Evolutionary conservation across 257 asterid species (phyloP).

Genomic region (Primulina eburnea): DNA sequence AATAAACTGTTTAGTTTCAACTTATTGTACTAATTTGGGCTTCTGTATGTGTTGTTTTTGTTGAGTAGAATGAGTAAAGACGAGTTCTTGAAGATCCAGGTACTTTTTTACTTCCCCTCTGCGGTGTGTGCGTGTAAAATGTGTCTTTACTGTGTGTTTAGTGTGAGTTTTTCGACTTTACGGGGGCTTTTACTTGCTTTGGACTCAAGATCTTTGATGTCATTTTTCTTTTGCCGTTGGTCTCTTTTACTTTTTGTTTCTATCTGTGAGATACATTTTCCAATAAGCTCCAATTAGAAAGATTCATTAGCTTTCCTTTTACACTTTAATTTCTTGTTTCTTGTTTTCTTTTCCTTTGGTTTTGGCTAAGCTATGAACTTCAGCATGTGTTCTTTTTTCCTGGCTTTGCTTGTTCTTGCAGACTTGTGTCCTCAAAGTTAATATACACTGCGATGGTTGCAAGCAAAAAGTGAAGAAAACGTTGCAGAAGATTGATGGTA

Average conservation of each 20-base stretch:
- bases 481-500: constrained; percentile 29
- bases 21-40: constrained; percentile 18
- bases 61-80: constrained; percentile 45
- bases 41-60: constrained; percentile 20
- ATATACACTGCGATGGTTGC: constrained; percentile 31
- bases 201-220: constrained; percentile 24
- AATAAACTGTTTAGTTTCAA: constrained; percentile 13
- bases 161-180: constrained; percentile 20
- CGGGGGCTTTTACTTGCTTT: not conserved
- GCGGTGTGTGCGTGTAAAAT: constrained; percentile 22
- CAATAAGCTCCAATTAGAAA: too few species aligned
- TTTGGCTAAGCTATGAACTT: not conserved
- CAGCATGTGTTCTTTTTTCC: constrained; percentile 1
- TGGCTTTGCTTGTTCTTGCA: constrained; percentile 21
- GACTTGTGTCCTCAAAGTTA: constrained; percentile 31
- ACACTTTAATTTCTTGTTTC: not conserved
- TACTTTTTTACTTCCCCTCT: constrained; percentile 22
- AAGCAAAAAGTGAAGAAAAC: constrained; percentile 29
- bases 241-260: not conserved
- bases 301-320: too few species aligned
- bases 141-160: constrained; percentile 1
- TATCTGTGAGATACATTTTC: too few species aligned
- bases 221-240: not conserved
- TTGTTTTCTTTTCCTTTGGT: not conserved
- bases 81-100: constrained; percentile 59